A percentile compares a stretch with the other conserved stretches of the same genome.
These are phyloP conservation scores for Pyrus communis DNA, from an alignment of 306 rosid genomes.

Conservation along the genomic window DNA sequence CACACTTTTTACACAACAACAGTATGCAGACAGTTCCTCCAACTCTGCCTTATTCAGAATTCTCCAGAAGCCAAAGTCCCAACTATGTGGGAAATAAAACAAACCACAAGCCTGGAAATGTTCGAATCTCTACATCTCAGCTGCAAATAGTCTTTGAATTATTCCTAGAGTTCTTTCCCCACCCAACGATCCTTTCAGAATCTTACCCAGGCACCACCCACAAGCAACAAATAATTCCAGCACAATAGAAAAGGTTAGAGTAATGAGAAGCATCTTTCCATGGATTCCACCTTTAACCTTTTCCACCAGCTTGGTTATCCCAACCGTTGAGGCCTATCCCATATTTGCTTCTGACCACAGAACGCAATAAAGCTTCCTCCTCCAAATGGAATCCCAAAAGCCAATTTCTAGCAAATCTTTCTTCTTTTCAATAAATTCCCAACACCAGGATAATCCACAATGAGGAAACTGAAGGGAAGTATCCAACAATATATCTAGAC, in stretches of 20 bases:
- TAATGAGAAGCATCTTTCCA: neutral
- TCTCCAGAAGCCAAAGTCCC: neutral
- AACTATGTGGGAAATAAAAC: neutral
- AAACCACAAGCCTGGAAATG: neutral
- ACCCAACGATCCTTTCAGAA: neutral
- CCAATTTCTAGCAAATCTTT: conserved; percentile 10
- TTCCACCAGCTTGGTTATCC: neutral
- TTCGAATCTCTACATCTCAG: neutral
- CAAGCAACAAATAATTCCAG: neutral
- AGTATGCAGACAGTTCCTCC: neutral
- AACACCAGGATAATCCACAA: conserved; percentile 56
- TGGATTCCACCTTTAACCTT: neutral
- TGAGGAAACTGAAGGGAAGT: conserved; percentile 64
- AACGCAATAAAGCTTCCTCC: neutral
- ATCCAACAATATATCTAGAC: conserved; percentile 49
- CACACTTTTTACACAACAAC: neutral
- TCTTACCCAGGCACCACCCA: neutral
- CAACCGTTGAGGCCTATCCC: neutral
- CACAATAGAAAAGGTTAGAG: neutral
- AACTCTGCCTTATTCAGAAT: neutral
- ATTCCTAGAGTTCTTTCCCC: neutral
- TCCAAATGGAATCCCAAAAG: neutral
- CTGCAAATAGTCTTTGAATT: neutral
- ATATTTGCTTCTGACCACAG: neutral
- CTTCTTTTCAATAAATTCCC: conserved; percentile 19